These are phyloP conservation scores for Cryptosporidium xiaoi DNA, from an alignment of 169 alveolate genomes.

Conservation along the genomic window DNA sequence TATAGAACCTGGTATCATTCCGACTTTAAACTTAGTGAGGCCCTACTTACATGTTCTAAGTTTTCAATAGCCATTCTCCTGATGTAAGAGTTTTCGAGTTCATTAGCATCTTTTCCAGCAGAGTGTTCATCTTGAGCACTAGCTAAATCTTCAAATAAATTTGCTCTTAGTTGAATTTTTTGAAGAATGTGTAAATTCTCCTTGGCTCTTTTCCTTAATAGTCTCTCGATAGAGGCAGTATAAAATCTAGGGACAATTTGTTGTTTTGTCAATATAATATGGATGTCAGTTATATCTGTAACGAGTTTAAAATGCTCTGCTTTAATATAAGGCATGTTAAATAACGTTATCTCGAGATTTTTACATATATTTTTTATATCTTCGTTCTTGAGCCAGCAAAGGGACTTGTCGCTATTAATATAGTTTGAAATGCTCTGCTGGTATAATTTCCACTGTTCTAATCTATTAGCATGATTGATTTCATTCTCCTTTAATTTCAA, in stretches of 20 bases:
- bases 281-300: slow-evolving; percentile 10
- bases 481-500: slow-evolving; percentile 2
- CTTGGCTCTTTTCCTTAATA: slow-evolving; percentile 15
- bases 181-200: neutral
- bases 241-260: slow-evolving; percentile 7
- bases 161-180: slow-evolving; percentile 17
- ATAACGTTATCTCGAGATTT: neutral
- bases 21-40: no score
- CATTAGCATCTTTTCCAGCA: neutral
- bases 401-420: neutral
- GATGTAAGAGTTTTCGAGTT: no score
- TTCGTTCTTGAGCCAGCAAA: slow-evolving; percentile 34
- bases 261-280: neutral
- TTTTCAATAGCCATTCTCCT: no score
- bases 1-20: no score
- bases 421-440: neutral
- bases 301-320: slow-evolving; percentile 2
- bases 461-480: slow-evolving; percentile 19
- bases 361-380: neutral
- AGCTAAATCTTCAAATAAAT: neutral
- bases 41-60: no score
- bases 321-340: slow-evolving; percentile 1
- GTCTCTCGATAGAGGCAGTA: slow-evolving; percentile 24
- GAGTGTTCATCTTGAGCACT: neutral
- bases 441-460: slow-evolving; percentile 18